These are phyloP conservation scores for Abelmoschus esculentus DNA, from an alignment of 345 rosid species.

Conservation along the genomic window DNA sequence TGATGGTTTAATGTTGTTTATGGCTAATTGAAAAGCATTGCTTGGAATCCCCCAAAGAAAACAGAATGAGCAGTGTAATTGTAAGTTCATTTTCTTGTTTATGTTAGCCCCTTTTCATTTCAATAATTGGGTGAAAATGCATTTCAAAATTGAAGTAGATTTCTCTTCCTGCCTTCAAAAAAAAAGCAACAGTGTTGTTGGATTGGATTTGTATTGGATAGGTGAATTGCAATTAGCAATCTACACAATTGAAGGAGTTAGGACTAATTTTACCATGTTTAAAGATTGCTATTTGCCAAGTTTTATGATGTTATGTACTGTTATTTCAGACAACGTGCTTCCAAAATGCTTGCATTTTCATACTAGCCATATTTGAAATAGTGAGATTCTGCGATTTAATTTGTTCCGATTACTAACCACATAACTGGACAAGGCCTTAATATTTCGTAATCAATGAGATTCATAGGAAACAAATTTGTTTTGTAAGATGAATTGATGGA, in stretches of 20 bases:
- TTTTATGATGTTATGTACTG: background rate
- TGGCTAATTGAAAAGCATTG: background rate
- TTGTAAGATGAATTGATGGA: background rate
- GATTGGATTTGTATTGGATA: background rate
- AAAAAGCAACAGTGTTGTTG: background rate
- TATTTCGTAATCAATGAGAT: background rate
- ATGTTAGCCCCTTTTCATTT: background rate
- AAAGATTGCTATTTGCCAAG: background rate
- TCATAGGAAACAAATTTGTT: background rate
- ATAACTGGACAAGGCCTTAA: background rate
- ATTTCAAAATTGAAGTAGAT: background rate
- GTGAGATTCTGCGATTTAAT: background rate
- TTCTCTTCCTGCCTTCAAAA: background rate
- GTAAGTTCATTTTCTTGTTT: background rate
- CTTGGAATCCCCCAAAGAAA: background rate
- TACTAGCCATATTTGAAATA: background rate
- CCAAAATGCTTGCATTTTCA: background rate
- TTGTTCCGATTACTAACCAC: background rate
- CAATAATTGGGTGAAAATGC: background rate
- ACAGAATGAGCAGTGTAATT: slow-evolving; percentile 1
- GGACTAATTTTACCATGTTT: background rate
- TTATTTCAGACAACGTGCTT: background rate
- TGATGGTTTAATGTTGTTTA: background rate
- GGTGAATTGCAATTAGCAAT: background rate
- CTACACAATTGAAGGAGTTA: too few species aligned